These are phyloP conservation scores for Hebeloma cylindrosporum DNA, from an alignment of 768 basidiomycete genomes.

Conservation along the genomic window DNA sequence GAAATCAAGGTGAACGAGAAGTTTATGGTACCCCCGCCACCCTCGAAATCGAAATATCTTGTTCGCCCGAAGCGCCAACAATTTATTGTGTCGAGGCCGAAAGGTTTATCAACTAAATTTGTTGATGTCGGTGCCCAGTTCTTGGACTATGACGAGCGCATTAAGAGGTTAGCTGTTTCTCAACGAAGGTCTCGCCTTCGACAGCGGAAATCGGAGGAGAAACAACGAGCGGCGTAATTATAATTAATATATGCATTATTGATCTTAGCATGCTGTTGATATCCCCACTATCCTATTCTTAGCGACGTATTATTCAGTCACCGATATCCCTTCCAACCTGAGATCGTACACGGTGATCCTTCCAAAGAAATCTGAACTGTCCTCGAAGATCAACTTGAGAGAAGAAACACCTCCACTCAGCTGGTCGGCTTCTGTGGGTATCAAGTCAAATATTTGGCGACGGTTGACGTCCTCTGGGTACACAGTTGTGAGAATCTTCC, in stretches of 20 bases:
- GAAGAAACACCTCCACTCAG: slow-evolving; percentile 37
- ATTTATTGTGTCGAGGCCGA: slow-evolving; percentile 38
- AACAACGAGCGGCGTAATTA: slow-evolving; percentile 11
- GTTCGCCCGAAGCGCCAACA: slow-evolving; percentile 35
- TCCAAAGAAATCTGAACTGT: slow-evolving; percentile 86
- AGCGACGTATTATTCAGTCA: slow-evolving; percentile 2
- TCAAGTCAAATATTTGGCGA: slow-evolving; percentile 63
- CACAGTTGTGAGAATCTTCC: slow-evolving; percentile 53
- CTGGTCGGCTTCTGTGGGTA: slow-evolving; percentile 18
- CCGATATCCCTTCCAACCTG: slow-evolving; percentile 35
- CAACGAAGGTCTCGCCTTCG: slow-evolving; percentile 43
- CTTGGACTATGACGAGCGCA: slow-evolving; percentile 53
- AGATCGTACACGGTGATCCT: slow-evolving; percentile 76
- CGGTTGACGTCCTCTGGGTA: slow-evolving; percentile 83
- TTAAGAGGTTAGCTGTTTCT: slow-evolving; percentile 48
- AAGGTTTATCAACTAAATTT: slow-evolving; percentile 62
- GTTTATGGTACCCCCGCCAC: slow-evolving; percentile 39
- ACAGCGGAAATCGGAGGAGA: slow-evolving; percentile 27
- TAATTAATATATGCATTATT: background rate
- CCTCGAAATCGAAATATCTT: slow-evolving; percentile 37
- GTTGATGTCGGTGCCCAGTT: slow-evolving; percentile 76
- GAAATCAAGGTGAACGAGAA: slow-evolving; percentile 38
- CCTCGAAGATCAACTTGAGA: slow-evolving; percentile 71
- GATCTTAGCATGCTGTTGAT: slow-evolving; percentile 3
- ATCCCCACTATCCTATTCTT: slow-evolving; percentile 8